Evolutionary conservation across 352 stramenopile species (phyloP).

Genomic region (Phytophthora lateralis): DNA sequence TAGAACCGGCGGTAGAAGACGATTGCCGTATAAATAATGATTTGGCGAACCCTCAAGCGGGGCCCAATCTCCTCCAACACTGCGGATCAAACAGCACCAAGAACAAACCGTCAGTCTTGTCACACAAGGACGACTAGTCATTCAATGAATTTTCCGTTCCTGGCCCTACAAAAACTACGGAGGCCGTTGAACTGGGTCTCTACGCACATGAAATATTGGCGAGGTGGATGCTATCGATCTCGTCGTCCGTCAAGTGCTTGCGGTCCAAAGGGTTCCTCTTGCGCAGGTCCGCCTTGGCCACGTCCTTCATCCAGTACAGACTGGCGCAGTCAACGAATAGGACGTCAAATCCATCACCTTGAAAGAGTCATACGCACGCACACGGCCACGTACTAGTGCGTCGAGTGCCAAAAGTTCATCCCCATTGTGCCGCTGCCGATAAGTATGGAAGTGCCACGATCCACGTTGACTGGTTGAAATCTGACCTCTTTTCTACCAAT

Average conservation of each 20-base stretch:
- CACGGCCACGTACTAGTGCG: constrained; percentile 75
- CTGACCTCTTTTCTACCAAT: constrained; percentile 13
- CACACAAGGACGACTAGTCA: background rate
- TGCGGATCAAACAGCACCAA: constrained; percentile 24
- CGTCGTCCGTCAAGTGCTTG: constrained; percentile 75
- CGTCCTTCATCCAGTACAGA: constrained; percentile 91
- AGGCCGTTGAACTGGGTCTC: background rate
- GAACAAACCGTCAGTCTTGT: constrained; percentile 2
- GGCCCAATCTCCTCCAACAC: constrained; percentile 87
- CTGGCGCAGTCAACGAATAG: constrained; percentile 27
- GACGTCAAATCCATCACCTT: background rate
- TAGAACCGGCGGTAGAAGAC: constrained; percentile 92
- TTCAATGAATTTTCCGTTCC: background rate
- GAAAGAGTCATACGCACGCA: background rate
- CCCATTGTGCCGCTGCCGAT: constrained; percentile 46
- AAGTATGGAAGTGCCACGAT: background rate
- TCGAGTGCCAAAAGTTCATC: constrained; percentile 92
- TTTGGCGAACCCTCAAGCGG: constrained; percentile 81
- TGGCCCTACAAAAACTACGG: no score
- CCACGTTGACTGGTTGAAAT: constrained; percentile 16
- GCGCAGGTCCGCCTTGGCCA: constrained; percentile 73
- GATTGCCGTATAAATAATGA: constrained; percentile 92
- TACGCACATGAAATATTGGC: constrained; percentile 81
- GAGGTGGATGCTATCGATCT: constrained; percentile 90
- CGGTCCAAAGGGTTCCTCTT: constrained; percentile 82